Percentiles rank a stretch among this genome's conserved stretches.
Evolutionary conservation across 805 yeast species (phyloP).

Genomic region (Blastobotrys mokoenaii): DNA sequence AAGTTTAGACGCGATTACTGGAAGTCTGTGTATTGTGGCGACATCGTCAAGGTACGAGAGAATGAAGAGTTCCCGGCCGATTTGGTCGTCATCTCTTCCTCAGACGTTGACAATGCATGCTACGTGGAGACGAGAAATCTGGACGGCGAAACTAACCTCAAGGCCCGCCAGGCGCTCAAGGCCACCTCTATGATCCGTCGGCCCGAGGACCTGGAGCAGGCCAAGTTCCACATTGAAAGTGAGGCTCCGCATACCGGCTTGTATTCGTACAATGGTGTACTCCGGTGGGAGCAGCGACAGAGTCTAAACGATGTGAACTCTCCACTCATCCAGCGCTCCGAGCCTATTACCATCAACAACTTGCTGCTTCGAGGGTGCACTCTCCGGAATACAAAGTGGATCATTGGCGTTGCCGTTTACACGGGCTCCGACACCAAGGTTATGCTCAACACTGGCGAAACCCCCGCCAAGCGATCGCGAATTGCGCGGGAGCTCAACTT

Average conservation of each 20-base stretch:
- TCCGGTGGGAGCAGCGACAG: slow-evolving; percentile 36
- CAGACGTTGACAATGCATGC: slow-evolving; percentile 62
- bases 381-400: slow-evolving; percentile 70
- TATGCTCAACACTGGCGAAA: slow-evolving; percentile 68
- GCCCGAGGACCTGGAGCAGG: slow-evolving; percentile 49
- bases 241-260: slow-evolving; percentile 65
- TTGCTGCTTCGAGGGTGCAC: slow-evolving; percentile 64
- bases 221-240: slow-evolving; percentile 54
- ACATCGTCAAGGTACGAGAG: slow-evolving; percentile 54
- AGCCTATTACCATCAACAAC: slow-evolving; percentile 55
- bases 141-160: slow-evolving; percentile 73
- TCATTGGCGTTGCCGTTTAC: slow-evolving; percentile 61
- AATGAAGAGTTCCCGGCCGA: slow-evolving; percentile 79
- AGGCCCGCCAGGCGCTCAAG: slow-evolving; percentile 44
- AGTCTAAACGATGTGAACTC: slow-evolving; percentile 28
- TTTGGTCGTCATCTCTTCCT: slow-evolving; percentile 54
- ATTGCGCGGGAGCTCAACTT: slow-evolving; percentile 59
- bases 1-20: slow-evolving; percentile 46
- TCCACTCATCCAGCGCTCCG: slow-evolving; percentile 29
- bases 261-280: slow-evolving; percentile 58
- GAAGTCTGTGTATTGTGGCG: slow-evolving; percentile 74
- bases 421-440: slow-evolving; percentile 73
- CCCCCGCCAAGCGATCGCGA: slow-evolving; percentile 65
- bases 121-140: slow-evolving; percentile 63
- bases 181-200: slow-evolving; percentile 48